phyloP scores from a whole-genome alignment of 305 asterid genomes.

The Rubia tinctorum region DNA sequence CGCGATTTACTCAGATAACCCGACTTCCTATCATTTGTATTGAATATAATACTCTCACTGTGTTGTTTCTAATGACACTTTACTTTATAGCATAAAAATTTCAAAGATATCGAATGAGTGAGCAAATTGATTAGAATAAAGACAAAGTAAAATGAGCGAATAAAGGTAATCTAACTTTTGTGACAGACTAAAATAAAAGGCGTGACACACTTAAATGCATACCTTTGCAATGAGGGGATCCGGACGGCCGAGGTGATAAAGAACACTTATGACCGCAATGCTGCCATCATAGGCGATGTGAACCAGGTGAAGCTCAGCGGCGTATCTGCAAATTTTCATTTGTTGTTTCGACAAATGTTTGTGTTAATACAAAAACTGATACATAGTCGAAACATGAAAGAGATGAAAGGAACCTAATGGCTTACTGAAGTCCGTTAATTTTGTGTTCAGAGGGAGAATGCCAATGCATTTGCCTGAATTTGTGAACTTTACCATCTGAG shows the following conservation, averaged over 20 bases:
- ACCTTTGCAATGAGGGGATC: slow-evolving; percentile 26
- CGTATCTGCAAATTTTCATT: slow-evolving; percentile 8
- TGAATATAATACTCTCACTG: no score
- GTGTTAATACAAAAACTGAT: no score
- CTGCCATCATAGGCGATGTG: slow-evolving; percentile 25
- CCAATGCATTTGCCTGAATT: slow-evolving; percentile 83
- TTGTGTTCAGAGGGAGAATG: slow-evolving; percentile 86
- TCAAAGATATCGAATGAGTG: no score
- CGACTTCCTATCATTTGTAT: not conserved
- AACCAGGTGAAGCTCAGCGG: slow-evolving; percentile 30
- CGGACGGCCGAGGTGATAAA: slow-evolving; percentile 19
- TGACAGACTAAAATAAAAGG: no score
- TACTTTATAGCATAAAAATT: no score
- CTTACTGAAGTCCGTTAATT: slow-evolving; percentile 57
- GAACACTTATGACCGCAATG: slow-evolving; percentile 22
- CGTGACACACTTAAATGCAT: no score
- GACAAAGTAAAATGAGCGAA: no score
- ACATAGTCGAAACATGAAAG: no score
- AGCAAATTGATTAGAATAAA: no score
- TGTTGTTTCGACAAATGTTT: not conserved
- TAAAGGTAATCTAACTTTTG: no score
- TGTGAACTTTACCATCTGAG: slow-evolving; percentile 51
- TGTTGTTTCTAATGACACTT: not conserved
- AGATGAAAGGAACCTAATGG: not conserved
- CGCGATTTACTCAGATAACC: not conserved